Evolutionary conservation across 2,329 filamentous ascomycete genomes (phyloP).

Genomic region (Stromatinia cepivora): DNA sequence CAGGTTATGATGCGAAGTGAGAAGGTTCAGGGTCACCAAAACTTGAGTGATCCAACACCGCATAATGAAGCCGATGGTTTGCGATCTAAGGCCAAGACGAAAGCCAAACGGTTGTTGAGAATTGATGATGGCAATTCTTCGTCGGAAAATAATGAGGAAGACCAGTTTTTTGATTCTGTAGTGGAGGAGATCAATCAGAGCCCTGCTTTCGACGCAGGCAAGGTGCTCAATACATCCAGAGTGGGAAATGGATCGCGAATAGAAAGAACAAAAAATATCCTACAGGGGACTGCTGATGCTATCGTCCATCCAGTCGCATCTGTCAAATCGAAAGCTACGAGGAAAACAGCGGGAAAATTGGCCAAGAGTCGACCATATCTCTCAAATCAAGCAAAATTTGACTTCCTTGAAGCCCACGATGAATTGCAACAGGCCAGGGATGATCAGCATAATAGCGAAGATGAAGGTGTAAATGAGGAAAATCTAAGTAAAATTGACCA

Average conservation of each 20-base stretch:
- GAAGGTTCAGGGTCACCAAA: slow-evolving; percentile 14
- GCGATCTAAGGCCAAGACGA: slow-evolving; percentile 7
- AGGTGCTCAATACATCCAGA: slow-evolving; percentile 27
- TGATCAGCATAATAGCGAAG: slow-evolving; percentile 16
- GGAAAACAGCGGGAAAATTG: slow-evolving; percentile 30
- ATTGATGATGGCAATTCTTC: neutral
- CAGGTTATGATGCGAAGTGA: slow-evolving; percentile 7
- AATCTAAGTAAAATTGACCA: slow-evolving; percentile 22
- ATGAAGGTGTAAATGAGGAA: slow-evolving; percentile 28
- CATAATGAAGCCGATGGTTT: neutral
- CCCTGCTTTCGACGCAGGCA: slow-evolving; percentile 31
- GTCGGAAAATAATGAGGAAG: neutral
- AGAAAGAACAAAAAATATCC: slow-evolving; percentile 23
- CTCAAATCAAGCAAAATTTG: slow-evolving; percentile 42
- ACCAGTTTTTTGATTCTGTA: neutral
- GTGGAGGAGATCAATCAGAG: slow-evolving; percentile 27
- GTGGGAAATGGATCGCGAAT: slow-evolving; percentile 19
- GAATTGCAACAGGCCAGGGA: slow-evolving; percentile 26
- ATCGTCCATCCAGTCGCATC: slow-evolving; percentile 31
- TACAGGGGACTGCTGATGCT: slow-evolving; percentile 25
- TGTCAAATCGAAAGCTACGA: slow-evolving; percentile 29
- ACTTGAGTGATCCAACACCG: neutral
- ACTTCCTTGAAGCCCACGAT: slow-evolving; percentile 42
- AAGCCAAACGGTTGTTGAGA: neutral
- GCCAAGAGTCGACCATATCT: slow-evolving; percentile 37